phyloP scores from a whole-genome alignment of 805 yeast genomes.

The Naumovozyma castellii region DNA sequence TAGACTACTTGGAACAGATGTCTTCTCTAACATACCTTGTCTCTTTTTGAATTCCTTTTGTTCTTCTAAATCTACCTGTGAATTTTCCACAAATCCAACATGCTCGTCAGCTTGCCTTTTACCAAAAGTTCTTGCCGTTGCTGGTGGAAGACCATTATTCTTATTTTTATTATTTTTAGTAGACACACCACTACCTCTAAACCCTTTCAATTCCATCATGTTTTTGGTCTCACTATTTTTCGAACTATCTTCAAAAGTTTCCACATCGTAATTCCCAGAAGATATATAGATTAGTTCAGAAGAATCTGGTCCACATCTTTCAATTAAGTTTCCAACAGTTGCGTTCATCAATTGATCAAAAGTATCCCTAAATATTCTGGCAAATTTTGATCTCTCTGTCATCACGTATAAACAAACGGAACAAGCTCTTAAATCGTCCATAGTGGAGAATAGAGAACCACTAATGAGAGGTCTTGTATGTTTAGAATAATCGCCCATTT shows the following conservation, averaged over 20 bases:
- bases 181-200: too few relatives aligned
- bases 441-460: constrained; percentile 42
- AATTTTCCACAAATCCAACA: constrained; percentile 32
- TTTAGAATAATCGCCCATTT: constrained; percentile 46
- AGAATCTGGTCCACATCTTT: constrained; percentile 55
- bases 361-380: constrained; percentile 52
- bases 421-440: constrained; percentile 58
- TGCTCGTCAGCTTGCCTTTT: constrained; percentile 25
- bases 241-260: constrained; percentile 5
- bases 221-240: neutral
- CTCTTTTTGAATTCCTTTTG: constrained; percentile 41
- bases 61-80: constrained; percentile 33
- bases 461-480: constrained; percentile 55
- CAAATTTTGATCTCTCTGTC: constrained; percentile 57
- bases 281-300: constrained; percentile 41
- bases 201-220: neutral
- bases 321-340: constrained; percentile 50
- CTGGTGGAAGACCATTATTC: constrained; percentile 55
- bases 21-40: constrained; percentile 42
- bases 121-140: constrained; percentile 39
- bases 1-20: constrained; percentile 45
- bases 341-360: constrained; percentile 59
- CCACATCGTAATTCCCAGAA: constrained; percentile 3
- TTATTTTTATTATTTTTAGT: constrained; percentile 3
- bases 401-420: constrained; percentile 58